These are phyloP conservation scores for Emiliania huxleyi DNA, from an alignment of 78 protist genomes.

Conservation along the genomic window DNA sequence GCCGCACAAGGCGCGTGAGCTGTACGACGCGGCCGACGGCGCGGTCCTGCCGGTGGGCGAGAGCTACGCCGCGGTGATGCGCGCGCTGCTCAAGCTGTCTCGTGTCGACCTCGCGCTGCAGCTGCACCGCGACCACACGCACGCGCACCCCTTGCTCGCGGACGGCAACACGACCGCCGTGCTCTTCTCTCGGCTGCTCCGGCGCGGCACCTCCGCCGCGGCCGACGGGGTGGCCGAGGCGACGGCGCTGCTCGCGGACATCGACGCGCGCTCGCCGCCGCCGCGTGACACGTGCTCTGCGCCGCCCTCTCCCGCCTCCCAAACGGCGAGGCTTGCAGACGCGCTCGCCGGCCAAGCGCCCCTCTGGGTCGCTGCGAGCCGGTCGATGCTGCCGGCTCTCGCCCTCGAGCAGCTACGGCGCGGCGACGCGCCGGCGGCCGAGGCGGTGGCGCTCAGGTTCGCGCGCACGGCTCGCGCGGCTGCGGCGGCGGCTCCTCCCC, in stretches of 20 bases:
- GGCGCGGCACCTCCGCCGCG: neutral
- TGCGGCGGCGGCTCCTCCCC: neutral
- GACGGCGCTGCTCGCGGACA: neutral
- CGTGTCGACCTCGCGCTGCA: neutral
- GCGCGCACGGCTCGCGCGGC: neutral
- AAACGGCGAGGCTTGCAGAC: too few species aligned
- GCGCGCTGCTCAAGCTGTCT: neutral
- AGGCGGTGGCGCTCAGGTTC: too few species aligned
- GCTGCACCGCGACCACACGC: neutral
- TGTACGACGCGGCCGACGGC: neutral
- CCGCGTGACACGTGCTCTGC: neutral
- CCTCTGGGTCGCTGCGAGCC: neutral
- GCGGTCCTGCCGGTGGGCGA: neutral
- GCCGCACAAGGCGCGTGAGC: neutral
- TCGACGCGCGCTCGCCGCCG: neutral
- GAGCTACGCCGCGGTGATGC: neutral
- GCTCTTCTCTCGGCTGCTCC: neutral
- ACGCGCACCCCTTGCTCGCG: neutral
- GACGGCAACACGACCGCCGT: neutral
- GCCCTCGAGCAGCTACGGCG: neutral
- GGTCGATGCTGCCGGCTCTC: neutral
- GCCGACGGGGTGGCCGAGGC: neutral
- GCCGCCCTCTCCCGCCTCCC: too few species aligned
- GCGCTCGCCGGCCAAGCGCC: neutral
- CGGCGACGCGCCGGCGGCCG: neutral